Evolutionary conservation across 192 early-diverging fungal species (phyloP).

Genomic region (Geranomyces variabilis): DNA sequence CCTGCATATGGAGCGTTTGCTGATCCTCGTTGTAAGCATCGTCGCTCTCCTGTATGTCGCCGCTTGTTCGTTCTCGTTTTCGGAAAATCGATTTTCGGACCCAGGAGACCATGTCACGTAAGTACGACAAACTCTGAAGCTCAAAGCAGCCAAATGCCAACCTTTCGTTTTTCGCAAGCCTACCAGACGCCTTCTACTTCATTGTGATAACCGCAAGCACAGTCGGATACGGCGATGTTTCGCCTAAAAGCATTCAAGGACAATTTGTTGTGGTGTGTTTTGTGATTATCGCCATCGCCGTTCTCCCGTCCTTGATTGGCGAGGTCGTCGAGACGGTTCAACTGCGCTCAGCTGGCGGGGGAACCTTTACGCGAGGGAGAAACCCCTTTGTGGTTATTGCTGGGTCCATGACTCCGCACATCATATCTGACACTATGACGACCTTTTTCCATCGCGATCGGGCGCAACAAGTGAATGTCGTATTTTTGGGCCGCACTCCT

Average conservation of each 20-base stretch:
- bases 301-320: slow-evolving; percentile 59
- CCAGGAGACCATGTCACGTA: no score
- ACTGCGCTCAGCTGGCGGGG: slow-evolving; percentile 32
- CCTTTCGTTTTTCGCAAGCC: no score
- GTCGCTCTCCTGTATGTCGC: slow-evolving; percentile 62
- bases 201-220: slow-evolving; percentile 68
- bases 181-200: slow-evolving; percentile 19
- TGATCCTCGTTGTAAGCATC: slow-evolving; percentile 57
- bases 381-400: slow-evolving; percentile 42
- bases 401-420: slow-evolving; percentile 29
- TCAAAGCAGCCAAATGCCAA: not conserved
- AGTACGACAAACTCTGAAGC: no score
- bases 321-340: slow-evolving; percentile 31
- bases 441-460: slow-evolving; percentile 29
- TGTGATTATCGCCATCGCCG: slow-evolving; percentile 46
- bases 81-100: no score
- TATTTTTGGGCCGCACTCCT: slow-evolving; percentile 36
- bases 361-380: slow-evolving; percentile 33
- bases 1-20: slow-evolving; percentile 52
- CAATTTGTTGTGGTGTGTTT: slow-evolving; percentile 57
- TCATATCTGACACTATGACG: slow-evolving; percentile 16
- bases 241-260: slow-evolving; percentile 55
- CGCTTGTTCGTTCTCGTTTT: slow-evolving; percentile 36
- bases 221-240: slow-evolving; percentile 76
- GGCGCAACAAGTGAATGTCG: slow-evolving; percentile 25